Base-by-base conservation (phyloP, 192 early-diverging fungal genomes). In the Umbelopsis ramanniana region DNA sequence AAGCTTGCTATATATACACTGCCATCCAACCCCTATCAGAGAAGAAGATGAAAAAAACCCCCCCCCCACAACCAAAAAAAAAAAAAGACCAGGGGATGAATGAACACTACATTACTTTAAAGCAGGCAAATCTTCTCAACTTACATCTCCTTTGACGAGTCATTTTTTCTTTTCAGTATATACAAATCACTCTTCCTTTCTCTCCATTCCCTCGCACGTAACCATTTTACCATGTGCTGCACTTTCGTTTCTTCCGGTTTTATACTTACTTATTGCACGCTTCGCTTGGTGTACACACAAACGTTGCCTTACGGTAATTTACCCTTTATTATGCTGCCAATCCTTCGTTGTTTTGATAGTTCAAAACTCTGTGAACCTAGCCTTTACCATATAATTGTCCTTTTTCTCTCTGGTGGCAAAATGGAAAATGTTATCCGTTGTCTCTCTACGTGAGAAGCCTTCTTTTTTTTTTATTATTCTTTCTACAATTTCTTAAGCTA, bases 181-280 rank as follows among this genome's bases (percentile, higher is more conserved):
- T 50, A 50, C 19, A n/a, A 50, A n/a, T n/a, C 48, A 50, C 48
- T 17, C 46, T 15, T 15, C 46, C 48, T 21, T 6, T 6, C 9
- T 46, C 46, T 50, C 48, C 48, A 50, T 50, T 50, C 48, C 48
- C 48, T 50, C n/a, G 48, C 48, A 50, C 48, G 48, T n/a, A 29
- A 43, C 38, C 38, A 43, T 43, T 1, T 4, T 43, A 43, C 40
- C n/a, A n/a, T n/a, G 11, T 43, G 40, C 40, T 43, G 40, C 8
- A 11, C 40, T 43, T 43, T 43, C 11, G 40, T 43, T 43, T 43
- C 40, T 43, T 43, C 40, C 11, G 8, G 4, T 40, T 40, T 40
- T 40, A 6, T 6, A 43, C 6, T 43, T 43, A 43, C 40, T 43
- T 43, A 43, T 43, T 43, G 40, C 40, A 43, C 40, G 0, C 40